Conservation (phyloP, 2,329 filamentous ascomycete species). For the Talaromyces piceae region DNA sequence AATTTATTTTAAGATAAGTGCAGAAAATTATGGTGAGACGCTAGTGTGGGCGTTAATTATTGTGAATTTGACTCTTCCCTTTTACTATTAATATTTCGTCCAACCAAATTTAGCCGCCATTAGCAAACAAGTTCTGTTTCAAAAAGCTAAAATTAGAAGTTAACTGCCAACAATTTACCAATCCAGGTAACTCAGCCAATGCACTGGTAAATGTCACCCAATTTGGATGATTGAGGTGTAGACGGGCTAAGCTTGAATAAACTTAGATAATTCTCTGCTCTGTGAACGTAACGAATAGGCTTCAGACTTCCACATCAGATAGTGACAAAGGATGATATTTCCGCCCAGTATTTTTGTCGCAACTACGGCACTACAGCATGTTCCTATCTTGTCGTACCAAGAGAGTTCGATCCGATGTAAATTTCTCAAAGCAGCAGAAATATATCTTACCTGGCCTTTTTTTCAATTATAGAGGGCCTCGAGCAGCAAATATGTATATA, state of each 20-base stretch:
- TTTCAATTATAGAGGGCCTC: no score
- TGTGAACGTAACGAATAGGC: no score
- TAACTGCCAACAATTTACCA: background rate
- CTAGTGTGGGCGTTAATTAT: background rate
- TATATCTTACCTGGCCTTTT: no score
- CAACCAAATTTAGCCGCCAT: background rate
- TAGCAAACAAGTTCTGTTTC: background rate
- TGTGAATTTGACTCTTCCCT: background rate
- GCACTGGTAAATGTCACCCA: background rate
- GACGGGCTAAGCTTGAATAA: background rate
- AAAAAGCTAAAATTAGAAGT: conserved; percentile 4
- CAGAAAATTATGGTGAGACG: background rate
- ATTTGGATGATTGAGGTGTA: background rate
- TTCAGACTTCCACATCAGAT: no score
- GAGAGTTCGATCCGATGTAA: no score
- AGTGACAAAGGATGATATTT: no score
- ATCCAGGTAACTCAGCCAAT: background rate
- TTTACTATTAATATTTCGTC: conserved; percentile 6
- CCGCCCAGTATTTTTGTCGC: no score
- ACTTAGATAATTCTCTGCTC: no score
- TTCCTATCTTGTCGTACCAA: no score
- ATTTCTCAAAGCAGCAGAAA: no score
- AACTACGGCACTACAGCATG: no score
- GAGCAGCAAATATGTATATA: no score
- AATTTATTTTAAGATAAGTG: background rate